A percentile compares a stretch with the other conserved stretches of the same genome.
Conservation (phyloP, 495 filamentous ascomycete species). For the Elaphomyces granulatus region DNA sequence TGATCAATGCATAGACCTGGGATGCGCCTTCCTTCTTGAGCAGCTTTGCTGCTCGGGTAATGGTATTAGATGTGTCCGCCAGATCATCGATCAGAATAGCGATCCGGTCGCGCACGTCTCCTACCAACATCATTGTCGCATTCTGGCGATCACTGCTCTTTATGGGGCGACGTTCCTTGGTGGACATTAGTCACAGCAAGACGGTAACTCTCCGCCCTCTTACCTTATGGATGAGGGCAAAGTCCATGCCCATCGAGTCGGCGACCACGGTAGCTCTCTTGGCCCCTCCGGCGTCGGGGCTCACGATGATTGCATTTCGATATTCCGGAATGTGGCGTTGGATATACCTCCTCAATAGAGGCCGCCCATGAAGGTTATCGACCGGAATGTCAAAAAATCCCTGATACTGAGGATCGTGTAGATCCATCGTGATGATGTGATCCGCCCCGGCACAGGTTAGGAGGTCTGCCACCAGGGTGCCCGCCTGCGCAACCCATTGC, state of each 20-base stretch:
- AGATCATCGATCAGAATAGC: slow-evolving; percentile 90
- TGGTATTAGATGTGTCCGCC: slow-evolving; percentile 91
- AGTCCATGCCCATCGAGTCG: slow-evolving; percentile 79
- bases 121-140: slow-evolving; percentile 97
- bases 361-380: slow-evolving; percentile 86
- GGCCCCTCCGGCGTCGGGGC: slow-evolving; percentile 90
- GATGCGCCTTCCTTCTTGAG: slow-evolving; percentile 87
- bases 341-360: slow-evolving; percentile 81
- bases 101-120: slow-evolving; percentile 65
- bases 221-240: slow-evolving; percentile 98
- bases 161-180: slow-evolving; percentile 89
- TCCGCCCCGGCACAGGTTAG: slow-evolving; percentile 92
- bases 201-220: slow-evolving; percentile 8
- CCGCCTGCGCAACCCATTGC: slow-evolving; percentile 96
- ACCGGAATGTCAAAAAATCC: slow-evolving; percentile 98
- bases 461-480: slow-evolving; percentile 86
- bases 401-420: slow-evolving; percentile 97
- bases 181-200: slow-evolving; percentile 10
- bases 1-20: slow-evolving; percentile 77
- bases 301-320: slow-evolving; percentile 82
- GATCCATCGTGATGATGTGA: slow-evolving; percentile 89
- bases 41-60: slow-evolving; percentile 91
- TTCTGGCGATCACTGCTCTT: slow-evolving; percentile 87
- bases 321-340: slow-evolving; percentile 73
- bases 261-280: slow-evolving; percentile 97